A percentile compares a stretch with the other conserved stretches of the same genome.
phyloP scores from a whole-genome alignment of 2,329 filamentous ascomycete species.

The Xylaria sp. region DNA sequence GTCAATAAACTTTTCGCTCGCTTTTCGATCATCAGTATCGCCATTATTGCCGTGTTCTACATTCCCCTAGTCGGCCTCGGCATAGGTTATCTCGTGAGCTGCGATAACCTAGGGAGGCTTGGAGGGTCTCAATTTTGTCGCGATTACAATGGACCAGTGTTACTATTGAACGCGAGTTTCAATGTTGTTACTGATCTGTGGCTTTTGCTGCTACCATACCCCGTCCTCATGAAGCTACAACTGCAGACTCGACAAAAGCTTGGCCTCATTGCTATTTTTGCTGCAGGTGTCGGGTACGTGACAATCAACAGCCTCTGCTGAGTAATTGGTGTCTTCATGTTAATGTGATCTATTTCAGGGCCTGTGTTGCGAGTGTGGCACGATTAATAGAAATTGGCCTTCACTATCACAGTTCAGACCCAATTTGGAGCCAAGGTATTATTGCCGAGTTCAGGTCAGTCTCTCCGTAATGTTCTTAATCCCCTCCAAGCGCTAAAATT shows the following conservation, averaged over 20 bases:
- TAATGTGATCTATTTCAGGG: background rate
- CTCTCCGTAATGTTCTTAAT: background rate
- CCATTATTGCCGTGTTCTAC: background rate
- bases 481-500: background rate
- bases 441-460: slow-evolving; percentile 3
- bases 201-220: background rate
- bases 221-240: background rate
- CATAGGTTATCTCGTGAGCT: background rate
- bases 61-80: background rate
- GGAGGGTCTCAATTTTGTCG: background rate
- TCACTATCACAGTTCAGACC: background rate
- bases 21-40: background rate
- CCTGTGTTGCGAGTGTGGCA: slow-evolving; percentile 4
- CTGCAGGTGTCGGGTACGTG: background rate
- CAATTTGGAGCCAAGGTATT: background rate
- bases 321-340: no score
- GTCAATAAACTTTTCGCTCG: background rate
- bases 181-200: slow-evolving; percentile 2
- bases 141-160: background rate
- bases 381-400: background rate
- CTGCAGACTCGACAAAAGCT: background rate
- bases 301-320: no score
- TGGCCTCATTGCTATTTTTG: background rate
- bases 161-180: background rate
- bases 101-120: background rate